These are phyloP conservation scores for Arthroderma uncinatum DNA, from an alignment of 2,329 filamentous ascomycete genomes.

Conservation along the genomic window DNA sequence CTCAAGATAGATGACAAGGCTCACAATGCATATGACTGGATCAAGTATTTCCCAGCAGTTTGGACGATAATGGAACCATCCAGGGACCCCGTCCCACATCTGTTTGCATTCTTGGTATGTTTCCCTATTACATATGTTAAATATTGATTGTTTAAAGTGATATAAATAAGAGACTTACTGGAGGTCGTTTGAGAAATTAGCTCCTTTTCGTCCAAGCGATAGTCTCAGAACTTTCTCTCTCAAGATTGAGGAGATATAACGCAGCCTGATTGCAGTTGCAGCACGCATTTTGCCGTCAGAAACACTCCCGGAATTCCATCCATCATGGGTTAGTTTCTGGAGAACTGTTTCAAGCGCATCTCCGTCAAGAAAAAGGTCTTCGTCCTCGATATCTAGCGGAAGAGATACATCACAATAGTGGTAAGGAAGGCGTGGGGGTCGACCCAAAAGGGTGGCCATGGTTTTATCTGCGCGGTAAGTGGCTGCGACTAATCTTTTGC, in stretches of 20 bases:
- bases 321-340: constrained; percentile 14
- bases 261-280: constrained; percentile 16
- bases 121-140: constrained; percentile 10
- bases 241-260: constrained; percentile 17
- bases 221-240: constrained; percentile 20
- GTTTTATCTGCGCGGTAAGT: constrained; percentile 22
- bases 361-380: constrained; percentile 16
- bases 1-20: constrained; percentile 17
- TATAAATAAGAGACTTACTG: constrained; percentile 1
- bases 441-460: constrained; percentile 22
- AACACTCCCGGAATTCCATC: constrained; percentile 16
- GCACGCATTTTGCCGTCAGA: constrained; percentile 12
- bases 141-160: neutral
- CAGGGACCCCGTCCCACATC: constrained; percentile 16
- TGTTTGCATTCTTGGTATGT: constrained; percentile 16
- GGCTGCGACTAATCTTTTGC: constrained; percentile 19
- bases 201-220: constrained; percentile 14
- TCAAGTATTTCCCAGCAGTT: constrained; percentile 12
- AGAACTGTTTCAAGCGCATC: constrained; percentile 12
- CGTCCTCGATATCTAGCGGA: constrained; percentile 23
- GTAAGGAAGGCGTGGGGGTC: constrained; percentile 23
- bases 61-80: constrained; percentile 15
- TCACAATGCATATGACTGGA: constrained; percentile 10
- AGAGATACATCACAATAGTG: constrained; percentile 21
- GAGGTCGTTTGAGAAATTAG: constrained; percentile 9